Percentiles rank a stretch among this genome's conserved stretches.
Conservation (phyloP, 768 basidiomycete genomes). For the Leccinum boreale region DNA sequence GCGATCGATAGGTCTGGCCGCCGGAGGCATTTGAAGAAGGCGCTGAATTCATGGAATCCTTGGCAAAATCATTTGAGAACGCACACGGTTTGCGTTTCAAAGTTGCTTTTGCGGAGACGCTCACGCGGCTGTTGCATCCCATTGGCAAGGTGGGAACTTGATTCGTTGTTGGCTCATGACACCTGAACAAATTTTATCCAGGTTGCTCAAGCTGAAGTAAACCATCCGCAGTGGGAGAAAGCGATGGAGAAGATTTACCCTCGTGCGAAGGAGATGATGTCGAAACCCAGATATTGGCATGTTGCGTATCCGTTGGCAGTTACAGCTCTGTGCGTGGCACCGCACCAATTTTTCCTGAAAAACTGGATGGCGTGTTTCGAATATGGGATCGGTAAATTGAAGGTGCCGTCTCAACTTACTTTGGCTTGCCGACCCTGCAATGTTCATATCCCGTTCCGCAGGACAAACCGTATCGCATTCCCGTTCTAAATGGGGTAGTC, state of each 20-base stretch:
- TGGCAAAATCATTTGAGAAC: slow-evolving; percentile 80
- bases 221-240: slow-evolving; percentile 92
- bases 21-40: slow-evolving; percentile 91
- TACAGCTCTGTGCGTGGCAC: slow-evolving; percentile 82
- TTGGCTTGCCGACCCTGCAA: not conserved
- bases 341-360: slow-evolving; percentile 78
- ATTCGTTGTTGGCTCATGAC: not conserved
- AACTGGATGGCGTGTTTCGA: slow-evolving; percentile 80
- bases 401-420: slow-evolving; percentile 46
- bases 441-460: slow-evolving; percentile 28
- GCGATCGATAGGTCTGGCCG: slow-evolving; percentile 72
- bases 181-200: slow-evolving; percentile 26
- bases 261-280: slow-evolving; percentile 79
- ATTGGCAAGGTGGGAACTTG: slow-evolving; percentile 67
- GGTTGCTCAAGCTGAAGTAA: slow-evolving; percentile 95
- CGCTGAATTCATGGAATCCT: slow-evolving; percentile 82
- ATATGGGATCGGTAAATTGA: slow-evolving; percentile 67
- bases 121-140: slow-evolving; percentile 76
- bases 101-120: slow-evolving; percentile 78
- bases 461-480: slow-evolving; percentile 72
- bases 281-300: slow-evolving; percentile 87
- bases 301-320: slow-evolving; percentile 83
- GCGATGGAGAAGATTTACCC: slow-evolving; percentile 83
- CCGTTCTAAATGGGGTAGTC: slow-evolving; percentile 77
- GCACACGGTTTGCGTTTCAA: slow-evolving; percentile 84